These are phyloP conservation scores for Trametes villosa DNA, from an alignment of 768 basidiomycete genomes.

Conservation along the genomic window DNA sequence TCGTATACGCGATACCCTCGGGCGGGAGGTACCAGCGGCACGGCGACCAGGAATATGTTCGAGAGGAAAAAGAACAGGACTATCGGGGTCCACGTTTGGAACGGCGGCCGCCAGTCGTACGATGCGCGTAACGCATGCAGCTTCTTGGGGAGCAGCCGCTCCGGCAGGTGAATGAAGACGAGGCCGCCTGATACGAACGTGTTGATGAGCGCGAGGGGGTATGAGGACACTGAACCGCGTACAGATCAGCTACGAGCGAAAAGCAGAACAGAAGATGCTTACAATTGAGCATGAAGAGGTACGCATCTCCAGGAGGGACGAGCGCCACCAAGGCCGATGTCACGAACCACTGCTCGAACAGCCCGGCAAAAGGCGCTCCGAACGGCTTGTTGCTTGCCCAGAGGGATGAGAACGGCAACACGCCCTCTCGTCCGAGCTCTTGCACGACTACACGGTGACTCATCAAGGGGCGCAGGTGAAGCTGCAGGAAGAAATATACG, in stretches of 20 bases:
- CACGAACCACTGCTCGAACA: slow-evolving; percentile 64
- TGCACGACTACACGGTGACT: slow-evolving; percentile 58
- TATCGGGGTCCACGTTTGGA: slow-evolving; percentile 53
- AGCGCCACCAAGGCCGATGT: slow-evolving; percentile 58
- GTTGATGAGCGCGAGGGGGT: slow-evolving; percentile 62
- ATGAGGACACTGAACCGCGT: slow-evolving; percentile 54
- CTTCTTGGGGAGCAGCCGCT: slow-evolving; percentile 19
- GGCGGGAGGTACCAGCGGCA: slow-evolving; percentile 66
- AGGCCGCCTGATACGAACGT: slow-evolving; percentile 63
- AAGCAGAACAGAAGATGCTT: slow-evolving; percentile 33
- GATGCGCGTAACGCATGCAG: slow-evolving; percentile 10
- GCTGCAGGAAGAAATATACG: slow-evolving; percentile 18
- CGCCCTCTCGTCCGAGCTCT: slow-evolving; percentile 73
- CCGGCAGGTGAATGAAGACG: slow-evolving; percentile 57
- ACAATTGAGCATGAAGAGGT: slow-evolving; percentile 72
- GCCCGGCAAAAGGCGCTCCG: slow-evolving; percentile 63
- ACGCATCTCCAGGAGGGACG: slow-evolving; percentile 75
- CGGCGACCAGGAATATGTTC: slow-evolving; percentile 64
- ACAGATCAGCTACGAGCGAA: background rate
- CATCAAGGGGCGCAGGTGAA: background rate
- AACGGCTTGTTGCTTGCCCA: slow-evolving; percentile 77
- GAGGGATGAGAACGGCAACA: slow-evolving; percentile 66
- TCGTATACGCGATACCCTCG: slow-evolving; percentile 56
- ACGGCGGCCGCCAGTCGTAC: slow-evolving; percentile 67
- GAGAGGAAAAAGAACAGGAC: slow-evolving; percentile 63